phyloP scores from a whole-genome alignment of 768 basidiomycete genomes.

The Xerocomus potaroensis region DNA sequence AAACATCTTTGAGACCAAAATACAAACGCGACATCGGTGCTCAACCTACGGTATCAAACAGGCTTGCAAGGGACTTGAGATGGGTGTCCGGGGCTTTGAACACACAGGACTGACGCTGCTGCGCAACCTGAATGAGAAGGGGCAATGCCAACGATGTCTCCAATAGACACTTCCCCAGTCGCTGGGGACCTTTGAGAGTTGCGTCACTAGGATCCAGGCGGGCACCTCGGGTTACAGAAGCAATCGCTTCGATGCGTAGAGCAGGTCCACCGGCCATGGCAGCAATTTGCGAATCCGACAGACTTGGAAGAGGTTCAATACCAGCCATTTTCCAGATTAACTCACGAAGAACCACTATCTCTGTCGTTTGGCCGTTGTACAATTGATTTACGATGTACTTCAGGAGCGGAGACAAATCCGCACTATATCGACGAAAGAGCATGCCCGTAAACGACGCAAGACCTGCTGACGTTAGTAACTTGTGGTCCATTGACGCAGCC shows the following conservation, averaged over 20 bases:
- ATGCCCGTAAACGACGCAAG: conserved; percentile 91
- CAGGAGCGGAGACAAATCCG: conserved; percentile 78
- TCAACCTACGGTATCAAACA: conserved; percentile 81
- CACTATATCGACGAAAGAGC: conserved; percentile 82
- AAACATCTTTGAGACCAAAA: conserved; percentile 20
- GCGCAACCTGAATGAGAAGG: conserved; percentile 86
- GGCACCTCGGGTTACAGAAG: conserved; percentile 73
- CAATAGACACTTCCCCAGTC: conserved; percentile 61
- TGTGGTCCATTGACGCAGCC: conserved; percentile 1
- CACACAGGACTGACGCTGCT: conserved; percentile 84
- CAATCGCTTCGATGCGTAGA: conserved; percentile 83
- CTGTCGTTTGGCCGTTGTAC: conserved; percentile 74
- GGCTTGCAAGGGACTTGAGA: conserved; percentile 78
- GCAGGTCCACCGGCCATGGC: conserved; percentile 91
- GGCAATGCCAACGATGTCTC: conserved; percentile 79
- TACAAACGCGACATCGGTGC: conserved; percentile 11
- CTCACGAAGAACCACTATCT: conserved; percentile 89
- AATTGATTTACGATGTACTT: conserved; percentile 92
- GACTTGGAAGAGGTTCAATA: conserved; percentile 83
- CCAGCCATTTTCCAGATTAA: conserved; percentile 95
- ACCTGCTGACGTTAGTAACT: conserved; percentile 44
- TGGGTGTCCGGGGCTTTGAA: conserved; percentile 70
- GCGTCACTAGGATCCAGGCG: conserved; percentile 64
- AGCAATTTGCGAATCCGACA: conserved; percentile 82
- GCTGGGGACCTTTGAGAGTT: conserved; percentile 57